Evolutionary conservation across 1,284 basidiomycete genomes (phyloP), one percentile per base, ranked within the genome.

Genomic region (Boletus sp.): DNA sequence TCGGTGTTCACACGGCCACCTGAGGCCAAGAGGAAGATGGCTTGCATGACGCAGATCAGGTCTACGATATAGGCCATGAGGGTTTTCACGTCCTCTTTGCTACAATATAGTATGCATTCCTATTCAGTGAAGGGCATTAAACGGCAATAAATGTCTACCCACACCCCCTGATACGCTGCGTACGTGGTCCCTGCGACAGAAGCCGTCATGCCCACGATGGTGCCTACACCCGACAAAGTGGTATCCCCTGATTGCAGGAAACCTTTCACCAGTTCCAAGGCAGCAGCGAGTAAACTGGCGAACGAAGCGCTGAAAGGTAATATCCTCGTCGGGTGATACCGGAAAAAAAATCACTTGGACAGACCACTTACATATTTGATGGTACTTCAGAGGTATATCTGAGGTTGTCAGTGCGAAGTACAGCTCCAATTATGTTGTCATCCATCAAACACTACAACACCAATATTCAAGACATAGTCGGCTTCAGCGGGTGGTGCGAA

Each of bases 1-100:
- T 41, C 13, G 2, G n/a, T 0, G 4, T 38, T 50, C 2, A 50
- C 19, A 5, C 0, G 26, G 5, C 23, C 12, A 2, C 44, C 25
- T 0, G 43, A 19, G 0, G 38, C 6, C 6, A 56, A 6, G 17
- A 60, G 27, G 37, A 59, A 63, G 16, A 61, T 20, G 14, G 27
- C 26, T 33, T 65, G 54, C 59, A 65, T 56, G 39, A 64, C 37
- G 20, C 54, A 54, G 9, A 54, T 50, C 26, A 64, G 30, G 34
- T 62, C 47, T 9, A 64, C 53, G 32, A 65, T 57, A 38, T 54
- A 64, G 19, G 29, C 42, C 51, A 64, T 66, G 16, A 64, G 29
- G 12, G 39, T 23, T 22, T 50, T 52, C 10, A 55, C 46, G 10
- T 40, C 54, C 14, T 19, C 27, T 16, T 34, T 36, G 4, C 59